Evolutionary conservation across 78 protist genomes (phyloP).

Genomic region (Monocercomonoides exilis): DNA sequence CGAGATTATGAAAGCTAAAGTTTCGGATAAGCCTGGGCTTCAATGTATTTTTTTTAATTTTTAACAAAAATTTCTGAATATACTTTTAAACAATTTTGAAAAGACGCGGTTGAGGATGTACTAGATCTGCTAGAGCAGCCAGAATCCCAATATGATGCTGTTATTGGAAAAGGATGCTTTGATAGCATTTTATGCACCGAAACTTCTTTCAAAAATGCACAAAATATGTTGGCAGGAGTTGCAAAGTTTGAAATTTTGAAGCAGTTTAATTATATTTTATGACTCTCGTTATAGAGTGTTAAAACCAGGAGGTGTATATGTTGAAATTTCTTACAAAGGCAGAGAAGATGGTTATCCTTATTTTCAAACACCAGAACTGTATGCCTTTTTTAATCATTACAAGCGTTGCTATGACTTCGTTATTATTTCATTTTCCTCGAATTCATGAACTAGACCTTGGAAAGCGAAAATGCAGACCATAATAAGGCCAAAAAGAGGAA

Average conservation of each 20-base stretch:
- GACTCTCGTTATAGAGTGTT: neutral
- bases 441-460: too few relatives aligned
- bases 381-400: too few relatives aligned
- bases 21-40: neutral
- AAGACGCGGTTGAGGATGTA: neutral
- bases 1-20: neutral
- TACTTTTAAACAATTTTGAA: neutral
- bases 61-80: too few relatives aligned
- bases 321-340: neutral
- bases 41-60: neutral
- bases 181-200: conserved; percentile 17
- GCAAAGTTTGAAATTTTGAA: too few relatives aligned
- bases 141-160: neutral
- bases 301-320: neutral
- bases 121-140: neutral
- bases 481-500: too few relatives aligned
- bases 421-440: too few relatives aligned
- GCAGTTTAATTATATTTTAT: too few relatives aligned
- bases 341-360: neutral
- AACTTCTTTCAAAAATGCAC: neutral
- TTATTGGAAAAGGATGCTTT: neutral
- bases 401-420: too few relatives aligned
- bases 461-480: too few relatives aligned
- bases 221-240: neutral
- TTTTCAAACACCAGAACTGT: neutral